A percentile compares a stretch with the other conserved stretches of the same genome.
Conservation (phyloP, 169 alveolate species). For the Babesia bovis region DNA sequence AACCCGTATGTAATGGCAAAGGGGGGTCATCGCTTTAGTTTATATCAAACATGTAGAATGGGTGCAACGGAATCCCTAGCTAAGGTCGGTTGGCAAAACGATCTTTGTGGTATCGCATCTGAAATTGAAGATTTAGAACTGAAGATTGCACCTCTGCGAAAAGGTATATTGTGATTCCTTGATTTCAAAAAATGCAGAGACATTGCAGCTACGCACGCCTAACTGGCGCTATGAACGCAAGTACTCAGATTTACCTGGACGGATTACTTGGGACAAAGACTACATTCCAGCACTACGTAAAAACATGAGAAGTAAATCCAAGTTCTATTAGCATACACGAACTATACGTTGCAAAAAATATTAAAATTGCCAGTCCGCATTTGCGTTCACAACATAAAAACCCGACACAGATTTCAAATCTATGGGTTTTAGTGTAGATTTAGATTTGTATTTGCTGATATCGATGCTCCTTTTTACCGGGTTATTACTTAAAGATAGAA, state of each 20-base stretch:
- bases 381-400: constrained; percentile 55
- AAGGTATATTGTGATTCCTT: constrained; percentile 32
- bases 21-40: too few relatives aligned
- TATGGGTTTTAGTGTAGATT: constrained; percentile 17
- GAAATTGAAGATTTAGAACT: constrained; percentile 68
- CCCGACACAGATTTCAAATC: constrained; percentile 34
- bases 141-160: constrained; percentile 74
- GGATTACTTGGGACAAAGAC: constrained; percentile 79
- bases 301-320: constrained; percentile 57
- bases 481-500: background rate
- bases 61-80: constrained; percentile 64
- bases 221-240: constrained; percentile 75
- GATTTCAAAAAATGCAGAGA: constrained; percentile 35
- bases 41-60: constrained; percentile 37
- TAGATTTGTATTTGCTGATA: background rate
- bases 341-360: too few relatives aligned
- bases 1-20: background rate
- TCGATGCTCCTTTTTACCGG: too few relatives aligned
- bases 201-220: constrained; percentile 75
- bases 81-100: constrained; percentile 65
- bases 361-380: constrained; percentile 42
- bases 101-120: constrained; percentile 62
- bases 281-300: constrained; percentile 73
- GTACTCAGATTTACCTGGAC: constrained; percentile 79
- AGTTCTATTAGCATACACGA: constrained; percentile 52